Evolutionary conservation across 495 filamentous ascomycete species (phyloP), one percentile per base, ranked within the genome.

Genomic region (Neurospora hispaniola): DNA sequence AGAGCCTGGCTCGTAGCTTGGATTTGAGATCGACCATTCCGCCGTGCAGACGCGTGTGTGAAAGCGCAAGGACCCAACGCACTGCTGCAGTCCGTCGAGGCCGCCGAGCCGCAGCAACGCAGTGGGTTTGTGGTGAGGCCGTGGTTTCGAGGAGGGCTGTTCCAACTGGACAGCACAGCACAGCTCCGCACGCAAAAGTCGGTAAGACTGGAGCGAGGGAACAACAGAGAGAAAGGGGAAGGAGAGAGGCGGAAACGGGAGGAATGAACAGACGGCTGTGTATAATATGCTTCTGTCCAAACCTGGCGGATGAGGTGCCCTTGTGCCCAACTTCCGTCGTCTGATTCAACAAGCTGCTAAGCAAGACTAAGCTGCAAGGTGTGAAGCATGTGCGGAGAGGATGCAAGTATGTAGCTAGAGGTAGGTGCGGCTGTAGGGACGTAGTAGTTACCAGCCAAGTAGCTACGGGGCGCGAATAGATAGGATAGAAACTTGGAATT

Each of bases 1-100:
- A 77, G 72, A 87, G 82, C 73, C 82, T 86, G 75, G 83, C 81
- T 72, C 83, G 83, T 71, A 87, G 79, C 66, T 82, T 83, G 72
- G 82, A 77, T 77, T 77, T 83, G 69, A 87, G 77, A 72, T 84
- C 84, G 74, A 84, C 85, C 80, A 86, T 86, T n/a, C 44, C 71
- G 71, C 54, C 54, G 54, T 35, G 54, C 54, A 66, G 54, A 66
- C 54, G 54, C 54, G 7, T 4, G 14, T 66, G 54, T 66, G 54
- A 35, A 7, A 66, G 54, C 14, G 54, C 54, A 66, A 14, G 18
- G 54, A 66, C 54, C 54, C 54, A 66, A 66, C 54, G 54, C 54
- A 66, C 54, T 66, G 54, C 54, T 66, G 54, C 54, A 66, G 54
- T 66, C 54, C 54, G 54, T 66, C 54, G 54, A 66, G 54, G 54